Evolutionary conservation across 2,329 filamentous ascomycete species (phyloP), one percentile per base, ranked within the genome.

Genomic region (Fusarium dlaminii): DNA sequence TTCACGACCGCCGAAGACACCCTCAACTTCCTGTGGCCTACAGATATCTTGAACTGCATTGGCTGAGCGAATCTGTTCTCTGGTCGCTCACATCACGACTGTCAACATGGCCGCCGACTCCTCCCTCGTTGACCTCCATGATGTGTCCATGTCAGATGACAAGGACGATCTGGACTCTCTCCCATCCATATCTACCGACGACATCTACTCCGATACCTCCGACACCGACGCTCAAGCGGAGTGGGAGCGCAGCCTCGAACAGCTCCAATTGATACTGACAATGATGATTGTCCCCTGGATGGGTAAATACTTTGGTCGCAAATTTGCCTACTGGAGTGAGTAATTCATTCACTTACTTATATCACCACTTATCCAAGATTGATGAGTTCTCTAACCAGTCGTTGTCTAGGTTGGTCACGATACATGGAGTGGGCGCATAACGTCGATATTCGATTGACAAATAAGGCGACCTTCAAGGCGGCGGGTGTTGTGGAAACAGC

Each of bases 251-350:
- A 97, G 94, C 78, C 85, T 99, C 72, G 94, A 98, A 83, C 96
- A 99, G 84, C 85, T 99, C 68, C 95, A 99, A 85, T 87, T 98
- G 74, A 87, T 99, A 75, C 84, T 98, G 81, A 97, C 94, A 27
- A 97, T 99, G 94, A 93, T 98, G 55, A 83, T 98, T 77, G 92
- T 99, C 57, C 96, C 96, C 6, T 98, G 97, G 82, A 86, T 94
- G 76, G 96, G 96, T 67, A 99, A 98, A 84, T 98, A 95, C 84
- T 90, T 98, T 82, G 96, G 96, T 51, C 90, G 96, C 82, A 97
- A 94, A 83, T 97, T 95, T 86, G 96, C 96, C 68, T 98, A 97
- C 81, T 98, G 95, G 94, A 94, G 96, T 98, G 88, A 82, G 92
- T 68, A 29, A 45, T 45, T 30, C 52, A 20, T 70, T 48, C 18